phyloP scores from a whole-genome alignment of 352 stramenopile species.

The Peronospora tabacina region DNA sequence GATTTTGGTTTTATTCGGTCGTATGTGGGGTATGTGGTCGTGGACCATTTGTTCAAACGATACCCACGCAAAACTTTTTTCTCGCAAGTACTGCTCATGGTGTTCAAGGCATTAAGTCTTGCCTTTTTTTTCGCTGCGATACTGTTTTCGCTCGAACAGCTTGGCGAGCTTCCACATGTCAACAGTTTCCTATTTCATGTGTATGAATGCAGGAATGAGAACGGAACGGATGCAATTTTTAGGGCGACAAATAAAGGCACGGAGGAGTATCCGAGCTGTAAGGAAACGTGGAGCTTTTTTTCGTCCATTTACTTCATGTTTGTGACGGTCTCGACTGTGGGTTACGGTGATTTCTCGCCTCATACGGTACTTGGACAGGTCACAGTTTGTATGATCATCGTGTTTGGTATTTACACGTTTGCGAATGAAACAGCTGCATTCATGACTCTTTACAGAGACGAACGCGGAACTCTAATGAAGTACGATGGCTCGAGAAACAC shows the following conservation, averaged over 20 bases:
- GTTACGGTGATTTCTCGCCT: conserved; percentile 80
- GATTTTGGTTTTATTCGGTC: conserved; percentile 81
- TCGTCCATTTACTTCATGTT: conserved; percentile 88
- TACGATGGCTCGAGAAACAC: conserved; percentile 67
- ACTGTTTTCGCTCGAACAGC: conserved; percentile 76
- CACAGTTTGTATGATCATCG: conserved; percentile 75
- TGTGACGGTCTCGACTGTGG: conserved; percentile 82
- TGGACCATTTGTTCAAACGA: conserved; percentile 58
- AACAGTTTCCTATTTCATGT: conserved; percentile 81
- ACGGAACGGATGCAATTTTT: conserved; percentile 42
- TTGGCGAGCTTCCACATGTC: conserved; percentile 74
- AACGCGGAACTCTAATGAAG: conserved; percentile 40
- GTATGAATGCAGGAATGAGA: conserved; percentile 65
- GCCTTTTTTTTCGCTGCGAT: conserved; percentile 80
- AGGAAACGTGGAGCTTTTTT: conserved; percentile 82
- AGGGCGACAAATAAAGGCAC: conserved; percentile 46
- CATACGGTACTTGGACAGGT: conserved; percentile 76
- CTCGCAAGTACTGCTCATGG: conserved; percentile 63
- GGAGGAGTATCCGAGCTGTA: conserved; percentile 43
- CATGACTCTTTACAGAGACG: conserved; percentile 67
- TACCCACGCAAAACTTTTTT: conserved; percentile 80
- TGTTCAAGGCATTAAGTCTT: conserved; percentile 69
- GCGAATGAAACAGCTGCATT: conserved; percentile 75
- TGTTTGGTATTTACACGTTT: conserved; percentile 85
- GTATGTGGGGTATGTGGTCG: conserved; percentile 79